phyloP scores from a whole-genome alignment of 1,284 basidiomycete species.

The Malassezia dermatis region DNA sequence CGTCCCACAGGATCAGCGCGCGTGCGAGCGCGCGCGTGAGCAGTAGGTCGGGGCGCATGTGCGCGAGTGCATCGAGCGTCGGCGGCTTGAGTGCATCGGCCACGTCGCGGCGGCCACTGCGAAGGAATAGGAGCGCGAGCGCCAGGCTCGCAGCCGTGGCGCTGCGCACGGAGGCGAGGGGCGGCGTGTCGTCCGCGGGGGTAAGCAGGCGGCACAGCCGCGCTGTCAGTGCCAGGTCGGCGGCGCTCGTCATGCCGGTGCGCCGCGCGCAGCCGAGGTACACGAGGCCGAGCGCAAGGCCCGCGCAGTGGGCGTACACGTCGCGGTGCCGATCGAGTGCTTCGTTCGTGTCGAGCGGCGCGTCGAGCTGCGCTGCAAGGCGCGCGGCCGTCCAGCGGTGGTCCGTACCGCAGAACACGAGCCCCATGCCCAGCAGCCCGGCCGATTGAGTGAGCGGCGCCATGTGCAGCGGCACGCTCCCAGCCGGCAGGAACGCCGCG shows the following conservation, averaged over 20 bases:
- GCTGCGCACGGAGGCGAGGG: conserved; percentile 17
- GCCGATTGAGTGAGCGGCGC: conserved; percentile 80
- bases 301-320: conserved; percentile 78
- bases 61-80: conserved; percentile 64
- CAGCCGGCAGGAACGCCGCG: conserved; percentile 75
- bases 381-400: conserved; percentile 85
- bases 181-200: conserved; percentile 7
- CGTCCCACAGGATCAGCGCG: conserved; percentile 77
- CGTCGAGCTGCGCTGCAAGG: conserved; percentile 70
- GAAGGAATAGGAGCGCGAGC: conserved; percentile 81
- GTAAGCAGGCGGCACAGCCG: conserved; percentile 25
- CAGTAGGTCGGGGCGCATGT: conserved; percentile 76
- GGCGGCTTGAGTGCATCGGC: conserved; percentile 75
- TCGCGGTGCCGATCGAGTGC: conserved; percentile 54
- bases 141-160: conserved; percentile 78
- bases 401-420: conserved; percentile 77
- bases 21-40: conserved; percentile 68
- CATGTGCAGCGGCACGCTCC: conserved; percentile 76
- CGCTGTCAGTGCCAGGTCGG: conserved; percentile 30
- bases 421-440: conserved; percentile 74
- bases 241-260: conserved; percentile 26
- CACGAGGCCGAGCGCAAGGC: conserved; percentile 84
- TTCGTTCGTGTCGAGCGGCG: conserved; percentile 35
- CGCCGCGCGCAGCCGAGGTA: conserved; percentile 64
- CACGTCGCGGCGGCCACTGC: conserved; percentile 69